Percentiles rank a stretch among this genome's conserved stretches.
phyloP scores from a whole-genome alignment of 108 stramenopile genomes.

The Fragilaria radians region DNA sequence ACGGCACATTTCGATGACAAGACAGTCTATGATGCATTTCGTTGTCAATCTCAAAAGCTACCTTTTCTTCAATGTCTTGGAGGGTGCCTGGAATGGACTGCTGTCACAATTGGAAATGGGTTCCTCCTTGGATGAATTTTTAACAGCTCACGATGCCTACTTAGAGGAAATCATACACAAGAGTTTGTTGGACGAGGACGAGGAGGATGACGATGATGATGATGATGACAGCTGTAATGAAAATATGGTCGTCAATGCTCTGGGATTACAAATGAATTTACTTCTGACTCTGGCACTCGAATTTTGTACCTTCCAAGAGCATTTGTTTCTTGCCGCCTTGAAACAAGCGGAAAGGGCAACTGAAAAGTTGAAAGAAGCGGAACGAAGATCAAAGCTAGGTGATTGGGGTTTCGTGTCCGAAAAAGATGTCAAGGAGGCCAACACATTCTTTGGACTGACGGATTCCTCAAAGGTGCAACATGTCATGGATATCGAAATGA shows the following conservation, averaged over 20 bases:
- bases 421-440: slow-evolving; percentile 42
- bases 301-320: slow-evolving; percentile 80
- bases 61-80: slow-evolving; percentile 98
- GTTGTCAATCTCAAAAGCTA: slow-evolving; percentile 93
- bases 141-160: slow-evolving; percentile 88
- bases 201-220: slow-evolving; percentile 7
- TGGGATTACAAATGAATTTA: slow-evolving; percentile 44
- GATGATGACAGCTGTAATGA: slow-evolving; percentile 15
- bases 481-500: slow-evolving; percentile 36
- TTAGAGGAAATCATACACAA: slow-evolving; percentile 63
- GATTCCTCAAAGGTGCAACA: slow-evolving; percentile 40
- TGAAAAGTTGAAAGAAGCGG: slow-evolving; percentile 47
- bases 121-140: slow-evolving; percentile 81
- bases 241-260: slow-evolving; percentile 1
- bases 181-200: slow-evolving; percentile 9
- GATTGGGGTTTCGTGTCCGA: slow-evolving; percentile 76
- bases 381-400: slow-evolving; percentile 53
- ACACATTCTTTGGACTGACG: slow-evolving; percentile 61
- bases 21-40: slow-evolving; percentile 95
- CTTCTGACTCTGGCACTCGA: slow-evolving; percentile 56
- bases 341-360: slow-evolving; percentile 50
- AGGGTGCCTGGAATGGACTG: slow-evolving; percentile 87
- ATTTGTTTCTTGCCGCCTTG: slow-evolving; percentile 58
- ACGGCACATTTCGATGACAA: slow-evolving; percentile 83
- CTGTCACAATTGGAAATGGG: slow-evolving; percentile 41